A percentile compares a stretch with the other conserved stretches of the same genome.
Conservation (phyloP, 345 rosid species). For the Abelmoschus esculentus region DNA sequence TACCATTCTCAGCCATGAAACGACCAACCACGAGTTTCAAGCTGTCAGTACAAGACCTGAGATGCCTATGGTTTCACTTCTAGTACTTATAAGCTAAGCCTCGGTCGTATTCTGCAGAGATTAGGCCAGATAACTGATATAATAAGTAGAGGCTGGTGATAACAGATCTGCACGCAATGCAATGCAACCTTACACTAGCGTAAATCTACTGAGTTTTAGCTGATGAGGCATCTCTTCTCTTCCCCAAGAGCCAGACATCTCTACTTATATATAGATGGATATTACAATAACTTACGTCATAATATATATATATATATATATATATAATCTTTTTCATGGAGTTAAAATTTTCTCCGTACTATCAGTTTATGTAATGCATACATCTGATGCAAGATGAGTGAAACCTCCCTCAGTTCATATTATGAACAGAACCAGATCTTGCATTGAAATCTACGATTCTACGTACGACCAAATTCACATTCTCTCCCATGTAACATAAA, state of each 20-base stretch:
- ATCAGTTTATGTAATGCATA: no score
- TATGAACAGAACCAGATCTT: not conserved
- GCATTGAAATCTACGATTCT: not conserved
- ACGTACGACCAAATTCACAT: not conserved
- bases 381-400: not conserved
- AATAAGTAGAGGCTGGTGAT: not conserved
- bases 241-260: no score
- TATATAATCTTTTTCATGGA: no score
- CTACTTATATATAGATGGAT: no score
- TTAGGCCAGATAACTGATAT: not conserved
- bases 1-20: slow-evolving; percentile 25
- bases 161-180: not conserved
- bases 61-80: not conserved
- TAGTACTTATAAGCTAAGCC: not conserved
- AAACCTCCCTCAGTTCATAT: not conserved
- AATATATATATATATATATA: no score
- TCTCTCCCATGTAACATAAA: not conserved
- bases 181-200: not conserved
- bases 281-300: no score
- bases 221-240: no score
- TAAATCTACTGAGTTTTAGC: no score
- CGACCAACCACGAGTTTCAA: not conserved
- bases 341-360: no score
- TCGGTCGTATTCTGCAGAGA: not conserved
- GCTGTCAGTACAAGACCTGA: not conserved